A percentile compares a stretch with the other conserved stretches of the same genome.
These are phyloP conservation scores for Cenchrus purpureus DNA, from an alignment of 176 grass and related monocot species.

Conservation along the genomic window DNA sequence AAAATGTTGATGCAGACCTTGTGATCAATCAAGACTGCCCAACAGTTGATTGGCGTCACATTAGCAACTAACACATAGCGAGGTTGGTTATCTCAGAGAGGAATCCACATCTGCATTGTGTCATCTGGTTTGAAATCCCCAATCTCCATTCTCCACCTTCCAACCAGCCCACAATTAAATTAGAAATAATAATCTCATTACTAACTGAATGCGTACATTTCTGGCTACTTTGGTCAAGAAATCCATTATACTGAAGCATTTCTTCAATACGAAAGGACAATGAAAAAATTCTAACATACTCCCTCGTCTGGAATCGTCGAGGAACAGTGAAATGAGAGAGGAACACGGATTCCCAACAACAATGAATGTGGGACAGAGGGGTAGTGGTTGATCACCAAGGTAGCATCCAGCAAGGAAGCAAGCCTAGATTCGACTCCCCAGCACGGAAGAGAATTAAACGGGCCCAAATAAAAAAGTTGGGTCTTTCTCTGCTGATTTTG, in stretches of 20 bases:
- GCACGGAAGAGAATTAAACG: no score
- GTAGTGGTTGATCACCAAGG: no score
- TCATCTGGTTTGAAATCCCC: constrained; percentile 25
- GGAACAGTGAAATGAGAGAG: no score
- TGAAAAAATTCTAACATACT: background rate
- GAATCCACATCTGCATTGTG: constrained; percentile 28
- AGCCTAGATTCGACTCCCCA: no score
- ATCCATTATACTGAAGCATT: background rate
- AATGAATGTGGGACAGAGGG: no score
- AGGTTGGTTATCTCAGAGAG: background rate
- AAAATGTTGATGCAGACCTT: constrained; percentile 13
- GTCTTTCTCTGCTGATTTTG: no score
- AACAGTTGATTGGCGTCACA: constrained; percentile 5
- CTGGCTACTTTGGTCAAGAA: constrained; percentile 1
- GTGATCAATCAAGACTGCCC: background rate
- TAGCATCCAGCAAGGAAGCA: no score
- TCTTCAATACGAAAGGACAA: background rate
- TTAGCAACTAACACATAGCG: constrained; percentile 2
- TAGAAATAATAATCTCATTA: constrained; percentile 13
- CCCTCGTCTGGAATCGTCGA: no score
- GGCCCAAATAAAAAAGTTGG: no score
- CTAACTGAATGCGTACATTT: background rate
- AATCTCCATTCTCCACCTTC: constrained; percentile 29
- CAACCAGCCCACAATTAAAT: constrained; percentile 39
- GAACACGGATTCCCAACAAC: no score